These are phyloP conservation scores for Didymella pinodella DNA, from an alignment of 2,329 filamentous ascomycete genomes.

Conservation along the genomic window DNA sequence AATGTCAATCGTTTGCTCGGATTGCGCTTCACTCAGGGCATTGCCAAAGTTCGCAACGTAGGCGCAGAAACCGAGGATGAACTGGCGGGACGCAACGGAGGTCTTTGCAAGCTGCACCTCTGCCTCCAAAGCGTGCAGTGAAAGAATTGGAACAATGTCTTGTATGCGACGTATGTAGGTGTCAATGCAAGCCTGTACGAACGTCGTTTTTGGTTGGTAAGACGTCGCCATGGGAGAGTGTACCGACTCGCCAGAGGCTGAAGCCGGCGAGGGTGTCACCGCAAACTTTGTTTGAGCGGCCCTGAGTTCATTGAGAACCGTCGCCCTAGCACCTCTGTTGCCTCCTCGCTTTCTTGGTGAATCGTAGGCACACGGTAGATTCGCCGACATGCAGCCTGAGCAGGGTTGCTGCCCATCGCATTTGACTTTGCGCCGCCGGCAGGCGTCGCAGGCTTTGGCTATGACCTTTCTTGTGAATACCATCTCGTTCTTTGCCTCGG, in stretches of 20 bases:
- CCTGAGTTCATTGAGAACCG: slow-evolving; percentile 76
- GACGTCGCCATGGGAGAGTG: background rate
- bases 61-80: slow-evolving; percentile 50
- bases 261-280: background rate
- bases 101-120: slow-evolving; percentile 31
- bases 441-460: slow-evolving; percentile 72
- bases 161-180: slow-evolving; percentile 76
- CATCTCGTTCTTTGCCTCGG: background rate
- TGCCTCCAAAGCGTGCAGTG: slow-evolving; percentile 27
- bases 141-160: slow-evolving; percentile 54
- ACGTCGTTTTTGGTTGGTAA: slow-evolving; percentile 51
- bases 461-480: slow-evolving; percentile 17
- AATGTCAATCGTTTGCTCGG: background rate
- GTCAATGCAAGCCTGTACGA: slow-evolving; percentile 71
- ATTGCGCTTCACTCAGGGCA: slow-evolving; percentile 15
- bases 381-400: slow-evolving; percentile 71
- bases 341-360: slow-evolving; percentile 79
- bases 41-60: slow-evolving; percentile 45
- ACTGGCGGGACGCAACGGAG: slow-evolving; percentile 38
- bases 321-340: slow-evolving; percentile 76
- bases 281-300: slow-evolving; percentile 62
- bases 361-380: slow-evolving; percentile 72
- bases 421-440: slow-evolving; percentile 77
- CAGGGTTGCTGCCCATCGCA: slow-evolving; percentile 76
- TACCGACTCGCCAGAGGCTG: slow-evolving; percentile 1